Evolutionary conservation across 139 green algal species (phyloP).

Genomic region (Chlorokybus atmophyticus): DNA sequence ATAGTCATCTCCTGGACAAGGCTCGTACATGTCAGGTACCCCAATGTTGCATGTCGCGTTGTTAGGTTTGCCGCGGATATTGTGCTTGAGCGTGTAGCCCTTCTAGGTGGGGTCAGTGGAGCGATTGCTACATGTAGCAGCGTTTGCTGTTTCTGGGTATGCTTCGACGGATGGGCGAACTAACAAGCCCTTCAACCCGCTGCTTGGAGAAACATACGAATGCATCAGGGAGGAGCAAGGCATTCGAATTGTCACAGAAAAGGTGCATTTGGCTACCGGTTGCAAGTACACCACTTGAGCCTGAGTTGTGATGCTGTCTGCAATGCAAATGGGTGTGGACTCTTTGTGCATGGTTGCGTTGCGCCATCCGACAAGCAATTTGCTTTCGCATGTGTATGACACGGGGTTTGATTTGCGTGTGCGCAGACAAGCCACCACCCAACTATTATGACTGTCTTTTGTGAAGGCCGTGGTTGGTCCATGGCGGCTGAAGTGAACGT

Average conservation of each 20-base stretch:
- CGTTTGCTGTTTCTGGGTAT: conserved; percentile 62
- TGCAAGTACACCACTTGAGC: not conserved
- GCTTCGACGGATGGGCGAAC: conserved; percentile 20
- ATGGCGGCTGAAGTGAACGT: conserved; percentile 64
- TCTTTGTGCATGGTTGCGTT: no score
- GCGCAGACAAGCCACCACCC: conserved; percentile 51
- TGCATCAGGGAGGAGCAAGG: conserved; percentile 43
- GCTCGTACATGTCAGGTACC: no score
- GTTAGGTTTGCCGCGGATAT: no score
- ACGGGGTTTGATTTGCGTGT: conserved; percentile 12
- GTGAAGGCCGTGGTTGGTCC: conserved; percentile 48
- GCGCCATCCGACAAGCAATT: no score
- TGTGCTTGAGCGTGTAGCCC: no score
- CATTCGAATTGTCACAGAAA: conserved; percentile 23
- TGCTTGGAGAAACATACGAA: conserved; percentile 66
- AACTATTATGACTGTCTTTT: conserved; percentile 51
- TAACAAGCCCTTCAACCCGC: conserved; percentile 47
- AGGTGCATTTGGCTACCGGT: no score
- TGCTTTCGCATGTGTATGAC: no score
- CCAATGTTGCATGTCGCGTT: no score
- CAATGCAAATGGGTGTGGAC: no score
- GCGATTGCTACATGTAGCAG: conserved; percentile 50
- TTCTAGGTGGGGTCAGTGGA: conserved; percentile 24
- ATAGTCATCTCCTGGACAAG: conserved; percentile 55
- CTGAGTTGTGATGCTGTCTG: conserved; percentile 2